Conservation (phyloP, 148 eudicot genomes). For the Selenicereus undatus region DNA sequence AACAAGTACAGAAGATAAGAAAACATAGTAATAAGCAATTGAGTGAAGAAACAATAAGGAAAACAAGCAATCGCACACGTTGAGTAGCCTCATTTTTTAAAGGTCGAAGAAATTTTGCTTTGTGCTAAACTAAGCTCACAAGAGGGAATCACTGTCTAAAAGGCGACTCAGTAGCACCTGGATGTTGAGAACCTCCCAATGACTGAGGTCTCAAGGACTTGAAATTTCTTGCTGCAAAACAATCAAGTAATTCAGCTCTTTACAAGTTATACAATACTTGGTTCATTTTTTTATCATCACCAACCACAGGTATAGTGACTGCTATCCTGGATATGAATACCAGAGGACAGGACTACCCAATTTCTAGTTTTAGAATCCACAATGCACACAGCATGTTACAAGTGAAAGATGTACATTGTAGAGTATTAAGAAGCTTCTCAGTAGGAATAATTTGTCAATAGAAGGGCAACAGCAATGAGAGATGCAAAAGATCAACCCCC, state of each 20-base stretch:
- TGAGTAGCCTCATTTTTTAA: neutral
- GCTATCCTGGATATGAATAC: neutral
- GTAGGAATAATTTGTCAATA: too few species aligned
- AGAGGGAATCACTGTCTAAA: slow-evolving; percentile 22
- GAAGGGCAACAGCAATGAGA: too few species aligned
- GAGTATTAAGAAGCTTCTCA: neutral
- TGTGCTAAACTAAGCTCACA: slow-evolving; percentile 19
- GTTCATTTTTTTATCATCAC: neutral
- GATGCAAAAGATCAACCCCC: too few species aligned
- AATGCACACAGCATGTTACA: neutral
- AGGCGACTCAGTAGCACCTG: slow-evolving; percentile 16
- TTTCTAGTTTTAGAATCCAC: neutral
- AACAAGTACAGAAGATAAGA: neutral
- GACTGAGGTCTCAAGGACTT: slow-evolving; percentile 24
- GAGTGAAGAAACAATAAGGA: neutral
- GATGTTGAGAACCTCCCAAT: slow-evolving; percentile 11
- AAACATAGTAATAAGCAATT: neutral
- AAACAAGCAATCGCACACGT: neutral
- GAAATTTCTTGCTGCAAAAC: slow-evolving; percentile 14
- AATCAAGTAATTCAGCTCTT: neutral
- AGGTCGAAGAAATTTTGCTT: too few species aligned
- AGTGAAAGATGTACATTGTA: neutral
- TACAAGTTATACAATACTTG: too few species aligned
- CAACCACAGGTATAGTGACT: neutral
- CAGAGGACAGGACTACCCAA: neutral